Evolutionary conservation across 2,329 filamentous ascomycete genomes (phyloP), one percentile per base, ranked within the genome.

Genomic region (Trichoderma endophyticum): DNA sequence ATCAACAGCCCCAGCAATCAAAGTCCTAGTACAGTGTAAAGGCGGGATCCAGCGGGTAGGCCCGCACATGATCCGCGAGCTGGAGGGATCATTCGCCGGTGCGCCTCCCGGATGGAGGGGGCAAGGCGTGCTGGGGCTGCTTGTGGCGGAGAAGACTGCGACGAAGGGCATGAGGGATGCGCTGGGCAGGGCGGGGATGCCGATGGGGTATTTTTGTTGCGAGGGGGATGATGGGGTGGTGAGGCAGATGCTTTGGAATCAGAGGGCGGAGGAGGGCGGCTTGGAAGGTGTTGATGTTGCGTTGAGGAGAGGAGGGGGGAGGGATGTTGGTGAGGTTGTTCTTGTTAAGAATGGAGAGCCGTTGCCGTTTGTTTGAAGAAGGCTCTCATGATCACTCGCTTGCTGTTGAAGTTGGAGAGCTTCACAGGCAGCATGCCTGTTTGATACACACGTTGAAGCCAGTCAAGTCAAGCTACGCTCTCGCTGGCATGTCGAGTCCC

Each of bases 161-260:
- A 97, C 94, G 0, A 92, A 89, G 77, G 95, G 95, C 1, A 90
- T 97, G 3, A 84, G 93, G 71, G 90, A 94, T 62, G 90, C 93
- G 28, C 78, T 98, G 75, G 86, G 86, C 5, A 83, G 89, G 72
- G 92, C 91, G 77, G 80, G 83, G 48, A 90, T 88, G 83, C 92
- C 94, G 1, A 87, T 97, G 85, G 90, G 90, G 0, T 97, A 90
- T 76, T 80, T 93, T 30, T 88, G 88, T 70, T 89, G 92, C 73
- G 86, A 86, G 1, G 77, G 77, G 18, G 84, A 86, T 18, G 84
- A 86, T 2, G 92, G 92, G 0, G 78, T 78, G 8, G 79, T 94
- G 26, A 81, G 86, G 77, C 92, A 95, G 82, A 87, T 94, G 80
- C 75, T 94, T 4, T 95, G 92, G 92, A 95, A 95, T 78, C 80